These are phyloP conservation scores for Cryptosporidium canis DNA, from an alignment of 169 alveolate genomes.

Conservation along the genomic window DNA sequence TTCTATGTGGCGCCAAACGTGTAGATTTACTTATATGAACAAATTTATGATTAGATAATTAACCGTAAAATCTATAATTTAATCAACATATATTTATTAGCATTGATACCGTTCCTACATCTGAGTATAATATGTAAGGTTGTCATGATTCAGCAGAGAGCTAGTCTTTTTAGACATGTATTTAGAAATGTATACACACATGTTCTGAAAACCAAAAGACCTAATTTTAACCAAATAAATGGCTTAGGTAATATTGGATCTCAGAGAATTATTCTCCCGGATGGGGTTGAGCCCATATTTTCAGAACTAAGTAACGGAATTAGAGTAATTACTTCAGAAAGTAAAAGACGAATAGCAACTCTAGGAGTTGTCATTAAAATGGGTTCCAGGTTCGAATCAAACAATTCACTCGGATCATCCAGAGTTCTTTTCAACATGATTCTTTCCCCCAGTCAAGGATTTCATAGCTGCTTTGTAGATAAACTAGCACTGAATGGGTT, in stretches of 20 bases:
- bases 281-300: constrained; percentile 2
- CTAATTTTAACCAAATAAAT: constrained; percentile 9
- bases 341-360: neutral
- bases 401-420: constrained; percentile 29
- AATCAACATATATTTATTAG: neutral
- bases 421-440: constrained; percentile 10
- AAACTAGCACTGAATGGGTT: constrained; percentile 21
- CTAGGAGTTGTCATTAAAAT: constrained; percentile 11
- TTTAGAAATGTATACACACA: constrained; percentile 25
- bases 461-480: neutral
- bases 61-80: neutral
- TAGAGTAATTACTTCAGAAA: constrained; percentile 22
- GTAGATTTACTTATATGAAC: neutral
- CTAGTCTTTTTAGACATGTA: constrained; percentile 4
- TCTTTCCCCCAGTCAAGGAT: neutral
- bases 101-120: neutral
- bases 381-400: constrained; percentile 53
- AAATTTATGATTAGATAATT: neutral
- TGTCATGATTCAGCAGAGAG: neutral
- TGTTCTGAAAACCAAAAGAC: constrained; percentile 13
- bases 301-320: constrained; percentile 44
- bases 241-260: neutral
- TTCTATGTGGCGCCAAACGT: neutral
- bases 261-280: neutral
- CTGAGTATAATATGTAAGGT: neutral